These are phyloP conservation scores for Lolium multiflorum DNA, from an alignment of 176 grass and related monocot species.

Conservation along the genomic window DNA sequence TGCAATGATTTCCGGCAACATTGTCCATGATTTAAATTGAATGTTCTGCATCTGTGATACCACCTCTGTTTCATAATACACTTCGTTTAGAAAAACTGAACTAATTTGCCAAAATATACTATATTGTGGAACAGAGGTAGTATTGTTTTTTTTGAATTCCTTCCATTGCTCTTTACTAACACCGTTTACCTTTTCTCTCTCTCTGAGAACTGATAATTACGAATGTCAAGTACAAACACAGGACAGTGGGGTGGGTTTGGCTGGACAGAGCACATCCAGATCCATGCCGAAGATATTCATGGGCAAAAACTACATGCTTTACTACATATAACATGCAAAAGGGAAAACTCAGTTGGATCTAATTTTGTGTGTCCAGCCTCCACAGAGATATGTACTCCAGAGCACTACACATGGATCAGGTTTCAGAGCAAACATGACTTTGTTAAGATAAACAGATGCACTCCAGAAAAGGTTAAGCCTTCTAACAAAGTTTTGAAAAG, in stretches of 20 bases:
- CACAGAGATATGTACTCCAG: neutral
- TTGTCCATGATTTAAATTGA: constrained; percentile 26
- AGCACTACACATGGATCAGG: neutral
- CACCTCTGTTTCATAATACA: too few species aligned
- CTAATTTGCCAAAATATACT: too few species aligned
- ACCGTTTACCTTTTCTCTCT: neutral
- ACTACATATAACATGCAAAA: neutral
- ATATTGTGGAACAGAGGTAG: too few species aligned
- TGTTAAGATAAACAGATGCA: neutral
- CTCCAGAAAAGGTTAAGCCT: constrained; percentile 22
- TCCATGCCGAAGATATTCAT: too few species aligned
- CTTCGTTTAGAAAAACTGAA: too few species aligned
- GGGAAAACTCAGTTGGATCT: neutral
- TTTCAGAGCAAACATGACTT: neutral
- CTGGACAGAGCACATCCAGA: too few species aligned
- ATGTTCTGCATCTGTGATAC: neutral
- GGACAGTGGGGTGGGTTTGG: too few species aligned
- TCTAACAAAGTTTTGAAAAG: constrained; percentile 30
- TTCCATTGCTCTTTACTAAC: neutral
- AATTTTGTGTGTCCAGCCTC: neutral
- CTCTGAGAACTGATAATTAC: neutral
- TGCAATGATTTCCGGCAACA: constrained; percentile 28
- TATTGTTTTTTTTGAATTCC: neutral
- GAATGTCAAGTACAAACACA: neutral
- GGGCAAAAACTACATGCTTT: neutral